phyloP scores from a whole-genome alignment of 2,329 filamentous ascomycete genomes.

The Fusarium algeriense region DNA sequence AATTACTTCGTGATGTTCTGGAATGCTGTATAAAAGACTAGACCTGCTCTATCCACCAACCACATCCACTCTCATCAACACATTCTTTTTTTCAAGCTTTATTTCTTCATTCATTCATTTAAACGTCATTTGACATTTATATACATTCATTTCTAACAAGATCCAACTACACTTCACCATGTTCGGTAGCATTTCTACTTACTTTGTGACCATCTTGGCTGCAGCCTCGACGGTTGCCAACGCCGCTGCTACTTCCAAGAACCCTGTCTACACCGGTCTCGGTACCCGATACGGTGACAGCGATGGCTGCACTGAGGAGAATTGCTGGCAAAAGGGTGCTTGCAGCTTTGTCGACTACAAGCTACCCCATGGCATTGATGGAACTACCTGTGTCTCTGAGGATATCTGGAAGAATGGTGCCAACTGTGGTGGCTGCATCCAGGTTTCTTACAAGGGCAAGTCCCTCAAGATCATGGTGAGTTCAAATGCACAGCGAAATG shows the following conservation, averaged over 20 bases:
- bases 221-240: slow-evolving; percentile 16
- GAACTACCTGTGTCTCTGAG: slow-evolving; percentile 16
- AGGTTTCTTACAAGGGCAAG: slow-evolving; percentile 10
- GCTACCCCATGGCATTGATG: slow-evolving; percentile 14
- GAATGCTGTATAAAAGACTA: neutral
- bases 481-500: accelerated
- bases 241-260: neutral
- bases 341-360: slow-evolving; percentile 23
- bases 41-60: neutral
- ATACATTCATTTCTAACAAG: neutral
- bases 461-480: slow-evolving; percentile 20
- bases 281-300: slow-evolving; percentile 15
- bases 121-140: neutral
- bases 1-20: neutral
- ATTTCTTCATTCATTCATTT: neutral
- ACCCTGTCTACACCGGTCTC: slow-evolving; percentile 1
- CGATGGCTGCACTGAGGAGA: slow-evolving; percentile 17
- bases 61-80: neutral
- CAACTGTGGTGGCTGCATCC: slow-evolving; percentile 20
- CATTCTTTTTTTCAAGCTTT: slow-evolving; percentile 15
- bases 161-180: neutral
- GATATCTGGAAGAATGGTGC: slow-evolving; percentile 20
- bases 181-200: slow-evolving; percentile 8
- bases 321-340: slow-evolving; percentile 21
- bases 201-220: slow-evolving; percentile 12